A percentile compares a stretch with the other conserved stretches of the same genome.
Conservation (phyloP, 2,329 filamentous ascomycete species). For the Lasiodiplodia sp. region DNA sequence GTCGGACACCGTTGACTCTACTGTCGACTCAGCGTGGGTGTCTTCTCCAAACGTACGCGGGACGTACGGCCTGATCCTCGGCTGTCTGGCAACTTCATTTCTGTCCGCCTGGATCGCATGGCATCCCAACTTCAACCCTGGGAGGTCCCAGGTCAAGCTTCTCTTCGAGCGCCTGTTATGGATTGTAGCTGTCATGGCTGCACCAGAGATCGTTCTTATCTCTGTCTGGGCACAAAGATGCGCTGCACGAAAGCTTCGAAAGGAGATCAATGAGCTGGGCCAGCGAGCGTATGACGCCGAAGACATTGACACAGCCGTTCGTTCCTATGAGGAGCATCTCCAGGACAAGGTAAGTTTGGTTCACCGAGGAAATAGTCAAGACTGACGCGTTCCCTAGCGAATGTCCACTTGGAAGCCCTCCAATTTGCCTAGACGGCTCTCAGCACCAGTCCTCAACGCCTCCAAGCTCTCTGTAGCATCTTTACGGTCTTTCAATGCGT, state of each 20-base stretch:
- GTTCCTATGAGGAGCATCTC: slow-evolving; percentile 12
- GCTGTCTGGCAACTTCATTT: slow-evolving; percentile 37
- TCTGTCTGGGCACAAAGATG: slow-evolving; percentile 39
- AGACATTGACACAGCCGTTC: slow-evolving; percentile 11
- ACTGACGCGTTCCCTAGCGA: background rate
- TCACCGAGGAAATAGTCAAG: too few relatives aligned
- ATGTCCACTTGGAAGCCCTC: background rate
- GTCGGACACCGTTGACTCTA: background rate
- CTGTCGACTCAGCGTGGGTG: slow-evolving; percentile 30
- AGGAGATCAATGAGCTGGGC: slow-evolving; percentile 29
- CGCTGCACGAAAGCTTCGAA: slow-evolving; percentile 29
- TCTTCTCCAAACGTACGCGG: slow-evolving; percentile 34
- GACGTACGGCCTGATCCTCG: slow-evolving; percentile 37
- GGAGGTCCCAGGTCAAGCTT: background rate
- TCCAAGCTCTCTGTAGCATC: background rate
- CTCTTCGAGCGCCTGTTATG: slow-evolving; percentile 32
- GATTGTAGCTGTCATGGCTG: slow-evolving; percentile 36
- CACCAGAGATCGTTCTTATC: slow-evolving; percentile 37
- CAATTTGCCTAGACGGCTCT: background rate
- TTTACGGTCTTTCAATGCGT: background rate
- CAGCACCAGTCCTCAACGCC: background rate
- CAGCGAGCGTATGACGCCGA: background rate
- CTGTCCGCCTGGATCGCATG: slow-evolving; percentile 40
- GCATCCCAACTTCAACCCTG: slow-evolving; percentile 37
- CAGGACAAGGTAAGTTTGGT: background rate